Base-by-base conservation (phyloP, 352 stramenopile genomes). In the Phytophthora niederhauseri region DNA sequence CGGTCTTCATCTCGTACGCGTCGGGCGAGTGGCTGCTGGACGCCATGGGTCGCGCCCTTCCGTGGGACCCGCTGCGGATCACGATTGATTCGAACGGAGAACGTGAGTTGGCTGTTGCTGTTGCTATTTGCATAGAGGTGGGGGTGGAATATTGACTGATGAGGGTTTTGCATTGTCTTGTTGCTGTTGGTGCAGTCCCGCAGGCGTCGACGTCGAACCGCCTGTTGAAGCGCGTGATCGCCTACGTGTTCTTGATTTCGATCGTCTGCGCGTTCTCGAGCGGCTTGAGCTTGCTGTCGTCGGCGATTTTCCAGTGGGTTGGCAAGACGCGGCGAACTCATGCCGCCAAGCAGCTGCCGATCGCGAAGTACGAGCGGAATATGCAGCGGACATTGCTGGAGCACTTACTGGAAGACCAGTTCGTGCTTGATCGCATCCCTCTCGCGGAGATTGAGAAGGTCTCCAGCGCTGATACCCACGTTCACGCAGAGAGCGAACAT, bases 241-340 rank as follows among this genome's bases (percentile, higher is more conserved):
- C 83, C 26, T 94, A 91, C 64, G 77, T 91, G 54, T 92, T 93
- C 53, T 70, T 92, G 50, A 87, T 92, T 50, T 93, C 84, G 2
- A 80, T 90, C 12, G 82, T 94, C 69, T 94, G 84, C 58, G 84
- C 85, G 14, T 86, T 94, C 55, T 94, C 83, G 17, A 94, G 84
- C 54, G 85, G 84, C 4, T 57, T 92, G 31, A 92, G 85, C 60
- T 77, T 93, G 46, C 57, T 90, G 34, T 90, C 85, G 34, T 92
- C 84, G 19, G 77, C 69, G 4, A 70, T 90, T 45, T 93, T 93
- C 54, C 78, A 78, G 64, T 87, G 77, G 66, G 72, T 92, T 49
- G 82, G 81, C 20, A 87, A 81, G 63, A 78, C 77, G 19, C 77
- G 84, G 52, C 81, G 83, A 54, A 85, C 85, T n/a, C 63, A 60